Conservation (phyloP, 495 filamentous ascomycete species). For the Aspergillus carlsbadensis region DNA sequence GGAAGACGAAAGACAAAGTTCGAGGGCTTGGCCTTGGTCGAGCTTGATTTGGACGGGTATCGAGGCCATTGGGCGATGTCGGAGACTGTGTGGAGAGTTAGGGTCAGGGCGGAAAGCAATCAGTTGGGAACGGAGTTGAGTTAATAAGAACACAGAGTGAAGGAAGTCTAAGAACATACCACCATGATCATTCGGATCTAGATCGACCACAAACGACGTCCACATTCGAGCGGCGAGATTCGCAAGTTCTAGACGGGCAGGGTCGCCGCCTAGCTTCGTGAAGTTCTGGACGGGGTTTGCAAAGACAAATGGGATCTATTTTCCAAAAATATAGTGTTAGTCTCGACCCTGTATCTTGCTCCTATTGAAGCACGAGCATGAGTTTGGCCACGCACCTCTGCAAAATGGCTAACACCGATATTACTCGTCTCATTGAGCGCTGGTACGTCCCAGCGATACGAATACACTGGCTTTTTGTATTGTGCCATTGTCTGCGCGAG, state of each 20-base stretch:
- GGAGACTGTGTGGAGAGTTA: slow-evolving; percentile 17
- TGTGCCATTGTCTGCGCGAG: slow-evolving; percentile 49
- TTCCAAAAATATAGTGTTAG: background rate
- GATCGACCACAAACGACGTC: slow-evolving; percentile 50
- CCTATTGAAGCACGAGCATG: no score
- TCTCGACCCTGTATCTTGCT: no score
- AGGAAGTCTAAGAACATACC: slow-evolving; percentile 21
- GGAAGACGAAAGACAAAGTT: slow-evolving; percentile 40
- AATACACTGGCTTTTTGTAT: slow-evolving; percentile 45
- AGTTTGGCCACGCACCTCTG: slow-evolving; percentile 25
- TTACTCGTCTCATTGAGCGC: slow-evolving; percentile 27
- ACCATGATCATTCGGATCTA: slow-evolving; percentile 48
- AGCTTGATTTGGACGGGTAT: slow-evolving; percentile 16
- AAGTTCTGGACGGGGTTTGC: slow-evolving; percentile 48
- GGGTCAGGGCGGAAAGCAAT: background rate
- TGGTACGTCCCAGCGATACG: slow-evolving; percentile 53
- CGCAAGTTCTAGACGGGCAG: slow-evolving; percentile 28
- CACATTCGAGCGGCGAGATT: slow-evolving; percentile 53
- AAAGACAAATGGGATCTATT: slow-evolving; percentile 44
- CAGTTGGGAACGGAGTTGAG: no score
- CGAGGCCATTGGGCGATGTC: slow-evolving; percentile 29
- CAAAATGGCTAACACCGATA: slow-evolving; percentile 39
- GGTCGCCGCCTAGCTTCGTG: slow-evolving; percentile 32
- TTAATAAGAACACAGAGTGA: background rate
- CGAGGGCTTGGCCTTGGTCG: background rate